phyloP scores from a whole-genome alignment of 2,329 filamentous ascomycete genomes.

The Diaporthe australafricana region DNA sequence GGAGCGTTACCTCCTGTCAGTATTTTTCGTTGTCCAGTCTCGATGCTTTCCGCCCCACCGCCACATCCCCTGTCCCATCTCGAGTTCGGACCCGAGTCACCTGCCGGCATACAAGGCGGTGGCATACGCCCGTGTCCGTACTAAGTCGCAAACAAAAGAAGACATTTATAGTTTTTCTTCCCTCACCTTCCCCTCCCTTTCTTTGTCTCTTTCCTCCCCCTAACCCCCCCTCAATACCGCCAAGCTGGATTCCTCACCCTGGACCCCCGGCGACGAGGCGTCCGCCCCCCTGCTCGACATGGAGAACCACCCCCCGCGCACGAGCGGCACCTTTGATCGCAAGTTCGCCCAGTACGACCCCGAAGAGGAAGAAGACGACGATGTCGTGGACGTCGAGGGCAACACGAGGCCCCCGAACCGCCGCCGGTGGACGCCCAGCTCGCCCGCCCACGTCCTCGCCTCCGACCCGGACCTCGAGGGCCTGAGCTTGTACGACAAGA shows the following conservation, averaged over 20 bases:
- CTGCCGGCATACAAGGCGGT: neutral
- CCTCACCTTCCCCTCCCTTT: neutral
- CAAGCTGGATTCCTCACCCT: conserved; percentile 23
- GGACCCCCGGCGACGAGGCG: conserved; percentile 30
- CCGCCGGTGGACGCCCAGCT: conserved; percentile 23
- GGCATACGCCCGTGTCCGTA: neutral
- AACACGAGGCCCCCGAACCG: conserved; percentile 5
- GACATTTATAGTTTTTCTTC: neutral
- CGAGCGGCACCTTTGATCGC: conserved; percentile 16
- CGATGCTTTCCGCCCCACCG: conserved; percentile 17
- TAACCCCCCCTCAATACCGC: neutral
- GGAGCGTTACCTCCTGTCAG: conserved; percentile 1
- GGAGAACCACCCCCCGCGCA: conserved; percentile 26
- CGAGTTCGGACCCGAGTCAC: conserved; percentile 6
- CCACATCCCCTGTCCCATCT: neutral
- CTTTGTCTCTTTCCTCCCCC: neutral
- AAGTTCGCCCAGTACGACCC: conserved; percentile 27
- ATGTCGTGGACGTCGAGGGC: neutral
- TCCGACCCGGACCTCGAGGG: conserved; percentile 31
- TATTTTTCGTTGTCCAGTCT: neutral
- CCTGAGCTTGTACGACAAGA: conserved; percentile 35
- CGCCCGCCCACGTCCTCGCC: conserved; percentile 24
- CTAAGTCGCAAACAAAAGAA: neutral
- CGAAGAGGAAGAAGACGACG: neutral
- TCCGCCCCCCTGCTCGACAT: conserved; percentile 32